phyloP scores from a whole-genome alignment of 148 eudicot species.

The Rhododendron henanense region DNA sequence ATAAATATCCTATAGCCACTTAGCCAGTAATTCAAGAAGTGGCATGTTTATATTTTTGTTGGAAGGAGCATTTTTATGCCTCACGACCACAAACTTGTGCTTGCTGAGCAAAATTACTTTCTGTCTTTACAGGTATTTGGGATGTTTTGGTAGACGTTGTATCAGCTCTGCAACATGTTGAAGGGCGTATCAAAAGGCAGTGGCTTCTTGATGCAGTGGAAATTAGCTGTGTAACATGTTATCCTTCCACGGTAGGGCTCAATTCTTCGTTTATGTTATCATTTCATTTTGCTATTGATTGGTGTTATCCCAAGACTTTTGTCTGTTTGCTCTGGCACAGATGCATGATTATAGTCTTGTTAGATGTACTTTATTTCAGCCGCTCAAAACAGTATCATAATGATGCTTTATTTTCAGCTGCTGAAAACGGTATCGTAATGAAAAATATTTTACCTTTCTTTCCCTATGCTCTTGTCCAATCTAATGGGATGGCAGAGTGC shows the following conservation, averaged over 20 bases:
- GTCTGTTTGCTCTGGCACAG: not conserved
- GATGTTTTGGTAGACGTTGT: constrained; percentile 61
- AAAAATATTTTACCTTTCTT: not conserved
- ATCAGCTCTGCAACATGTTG: constrained; percentile 55
- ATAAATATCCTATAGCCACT: not conserved
- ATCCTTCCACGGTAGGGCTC: constrained; percentile 74
- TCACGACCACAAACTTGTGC: not conserved
- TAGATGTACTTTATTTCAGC: not conserved
- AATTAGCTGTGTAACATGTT: constrained; percentile 74
- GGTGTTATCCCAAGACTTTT: not conserved
- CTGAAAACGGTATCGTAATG: not conserved
- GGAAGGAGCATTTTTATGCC: not conserved
- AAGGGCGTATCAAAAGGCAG: constrained; percentile 58
- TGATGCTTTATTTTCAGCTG: not conserved
- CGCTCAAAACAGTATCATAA: not conserved
- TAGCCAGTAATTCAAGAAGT: not conserved
- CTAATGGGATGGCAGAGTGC: not conserved
- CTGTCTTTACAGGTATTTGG: constrained; percentile 60
- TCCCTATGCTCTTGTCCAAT: not conserved
- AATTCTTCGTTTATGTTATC: not conserved
- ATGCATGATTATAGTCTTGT: not conserved
- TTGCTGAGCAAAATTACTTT: not conserved
- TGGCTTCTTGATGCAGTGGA: constrained; percentile 82
- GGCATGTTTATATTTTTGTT: not conserved
- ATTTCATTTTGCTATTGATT: not conserved